A percentile compares a stretch with the other conserved stretches of the same genome.
Evolutionary conservation across 1,284 basidiomycete species (phyloP).

Genomic region (Ceratobasidium sp.): DNA sequence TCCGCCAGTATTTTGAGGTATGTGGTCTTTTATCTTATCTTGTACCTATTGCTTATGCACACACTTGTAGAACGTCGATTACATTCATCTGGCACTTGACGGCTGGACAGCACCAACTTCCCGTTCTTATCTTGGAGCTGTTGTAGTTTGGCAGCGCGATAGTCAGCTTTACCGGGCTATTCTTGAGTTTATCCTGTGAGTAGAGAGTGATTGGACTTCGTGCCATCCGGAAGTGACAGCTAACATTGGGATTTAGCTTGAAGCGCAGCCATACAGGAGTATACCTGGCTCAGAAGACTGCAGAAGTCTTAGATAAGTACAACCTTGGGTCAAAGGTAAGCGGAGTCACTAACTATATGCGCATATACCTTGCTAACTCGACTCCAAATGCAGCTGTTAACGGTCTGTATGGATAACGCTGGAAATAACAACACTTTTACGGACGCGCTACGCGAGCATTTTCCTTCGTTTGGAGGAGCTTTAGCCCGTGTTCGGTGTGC

Average conservation of each 20-base stretch:
- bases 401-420: neutral
- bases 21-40: neutral
- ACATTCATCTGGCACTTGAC: conserved; percentile 3
- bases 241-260: neutral
- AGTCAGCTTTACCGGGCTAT: neutral
- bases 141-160: neutral
- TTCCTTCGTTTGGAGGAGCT: neutral
- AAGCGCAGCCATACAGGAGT: neutral
- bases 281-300: conserved; percentile 11
- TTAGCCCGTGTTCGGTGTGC: neutral
- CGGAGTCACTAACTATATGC: neutral
- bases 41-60: neutral
- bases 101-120: conserved; percentile 21
- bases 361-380: conserved; percentile 21
- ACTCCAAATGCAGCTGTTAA: neutral
- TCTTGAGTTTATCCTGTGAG: conserved; percentile 6
- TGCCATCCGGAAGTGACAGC: no score
- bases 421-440: neutral
- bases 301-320: conserved; percentile 10
- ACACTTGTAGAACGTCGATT: neutral
- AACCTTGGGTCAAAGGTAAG: conserved; percentile 7
- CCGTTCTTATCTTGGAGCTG: conserved; percentile 1
- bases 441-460: neutral
- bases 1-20: conserved; percentile 6
- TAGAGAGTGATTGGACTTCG: neutral